Base-by-base conservation (phyloP, 306 rosid genomes). In the Dalbergia cochinchinensis region DNA sequence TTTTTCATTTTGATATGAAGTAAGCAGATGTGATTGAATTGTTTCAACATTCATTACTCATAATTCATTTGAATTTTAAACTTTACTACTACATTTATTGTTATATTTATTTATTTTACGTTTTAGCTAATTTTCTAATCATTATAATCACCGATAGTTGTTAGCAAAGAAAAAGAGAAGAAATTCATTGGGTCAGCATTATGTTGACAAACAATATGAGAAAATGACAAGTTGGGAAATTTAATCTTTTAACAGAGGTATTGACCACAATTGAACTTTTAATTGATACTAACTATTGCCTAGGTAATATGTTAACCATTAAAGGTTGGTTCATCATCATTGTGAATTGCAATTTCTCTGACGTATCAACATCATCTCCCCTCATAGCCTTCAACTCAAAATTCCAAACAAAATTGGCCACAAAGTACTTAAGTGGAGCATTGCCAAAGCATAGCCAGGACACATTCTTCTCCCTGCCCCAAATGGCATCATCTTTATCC, bases 381-480 rank as follows among this genome's bases (percentile, higher is more conserved):
- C 35, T 71, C 18, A 53, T 10, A 0, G 47, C 41, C 48, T 77
- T 81, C 83, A 80, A 77, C 80, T 84, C 80, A 65, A 84, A 84
- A 47, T 71, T 76, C 85, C 83, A 80, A 31, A 85, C 63, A 60
- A 85, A 66, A 44, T 85, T 85, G 8, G 80, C 83, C 71, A 85
- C 69, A 51, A 85, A 80, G 13, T 86, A 86, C 66, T 83, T 31
- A 83, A 72, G n/a, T 80, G 81, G 61, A 83, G 11, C 34, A 83
- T 11, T 45, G 81, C 85, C 19, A 83, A 77, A 61, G 35, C 78
- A 67, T 72, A 67, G 8, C 85, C 87, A 9, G 87, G 87, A 37
- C 89, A 86, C 71, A 86, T 86, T 79, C 89, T 86, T 72, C 85
- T 80, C 35, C 85, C 89, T 7, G 83, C 87, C 22, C 89, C 89